These are phyloP conservation scores for Thelonectria rubi DNA, from an alignment of 2,329 filamentous ascomycete species.

Conservation along the genomic window DNA sequence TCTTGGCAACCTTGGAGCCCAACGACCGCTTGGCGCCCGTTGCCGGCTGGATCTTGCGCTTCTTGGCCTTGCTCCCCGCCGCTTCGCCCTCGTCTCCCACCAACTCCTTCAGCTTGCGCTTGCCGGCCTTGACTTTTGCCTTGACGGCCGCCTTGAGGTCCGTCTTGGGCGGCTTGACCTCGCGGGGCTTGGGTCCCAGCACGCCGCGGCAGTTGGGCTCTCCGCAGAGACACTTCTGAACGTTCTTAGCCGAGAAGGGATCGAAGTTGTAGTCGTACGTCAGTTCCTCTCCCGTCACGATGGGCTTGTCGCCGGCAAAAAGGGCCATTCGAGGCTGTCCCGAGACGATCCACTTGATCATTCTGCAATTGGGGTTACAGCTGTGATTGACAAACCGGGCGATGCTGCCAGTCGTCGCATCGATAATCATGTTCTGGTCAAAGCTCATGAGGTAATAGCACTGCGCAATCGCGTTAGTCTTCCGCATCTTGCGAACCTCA, in stretches of 20 bases:
- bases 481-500: conserved; percentile 4
- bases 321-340: conserved; percentile 96
- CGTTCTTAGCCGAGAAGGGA: conserved; percentile 74
- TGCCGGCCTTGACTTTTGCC: conserved; percentile 57
- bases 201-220: conserved; percentile 71
- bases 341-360: conserved; percentile 97
- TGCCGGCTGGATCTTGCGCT: conserved; percentile 50
- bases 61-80: conserved; percentile 58
- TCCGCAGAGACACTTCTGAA: conserved; percentile 72
- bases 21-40: conserved; percentile 49
- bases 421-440: conserved; percentile 98
- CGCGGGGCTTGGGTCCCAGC: conserved; percentile 68
- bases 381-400: conserved; percentile 98
- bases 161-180: conserved; percentile 60
- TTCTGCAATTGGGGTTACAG: conserved; percentile 93
- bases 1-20: conserved; percentile 50
- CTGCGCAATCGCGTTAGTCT: conserved; percentile 60
- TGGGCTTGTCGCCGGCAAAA: conserved; percentile 88
- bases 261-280: conserved; percentile 91
- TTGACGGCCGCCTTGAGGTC: conserved; percentile 52
- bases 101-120: conserved; percentile 66
- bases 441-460: conserved; percentile 99
- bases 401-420: conserved; percentile 94
- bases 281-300: conserved; percentile 94
- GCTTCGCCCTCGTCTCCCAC: conserved; percentile 53